Conservation (phyloP, 306 rosid genomes). For the Prinsepia uniflora region DNA sequence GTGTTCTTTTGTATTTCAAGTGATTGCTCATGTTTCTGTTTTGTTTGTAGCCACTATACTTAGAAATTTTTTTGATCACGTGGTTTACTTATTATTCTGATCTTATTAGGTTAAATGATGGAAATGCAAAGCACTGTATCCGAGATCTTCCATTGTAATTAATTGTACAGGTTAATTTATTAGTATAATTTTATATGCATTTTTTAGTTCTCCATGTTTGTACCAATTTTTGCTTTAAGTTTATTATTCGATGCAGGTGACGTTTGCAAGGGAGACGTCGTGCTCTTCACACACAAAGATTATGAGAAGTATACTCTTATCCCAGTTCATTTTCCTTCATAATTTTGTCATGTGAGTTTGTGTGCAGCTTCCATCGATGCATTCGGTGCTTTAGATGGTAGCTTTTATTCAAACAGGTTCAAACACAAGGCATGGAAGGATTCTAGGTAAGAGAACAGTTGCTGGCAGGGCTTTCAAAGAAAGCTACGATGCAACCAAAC, state of each 20-base stretch:
- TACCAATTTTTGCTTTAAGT: background rate
- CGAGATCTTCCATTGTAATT: conserved; percentile 60
- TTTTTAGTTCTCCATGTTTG: background rate
- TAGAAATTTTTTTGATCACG: background rate
- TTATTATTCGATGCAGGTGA: conserved; percentile 49
- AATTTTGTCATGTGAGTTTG: conserved; percentile 18
- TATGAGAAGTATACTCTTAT: conserved; percentile 47
- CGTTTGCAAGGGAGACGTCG: conserved; percentile 77
- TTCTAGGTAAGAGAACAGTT: conserved; percentile 55
- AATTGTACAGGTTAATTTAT: conserved; percentile 58
- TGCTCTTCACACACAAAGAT: conserved; percentile 69
- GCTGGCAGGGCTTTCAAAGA: conserved; percentile 77
- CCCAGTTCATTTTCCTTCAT: conserved; percentile 8
- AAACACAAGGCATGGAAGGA: conserved; percentile 53
- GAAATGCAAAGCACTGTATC: conserved; percentile 48
- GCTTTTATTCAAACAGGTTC: conserved; percentile 42
- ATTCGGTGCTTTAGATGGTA: conserved; percentile 2
- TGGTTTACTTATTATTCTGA: background rate
- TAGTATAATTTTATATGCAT: background rate
- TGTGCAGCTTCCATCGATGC: conserved; percentile 2
- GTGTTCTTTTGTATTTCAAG: background rate
- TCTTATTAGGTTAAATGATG: conserved; percentile 53
- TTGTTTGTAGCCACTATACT: background rate
- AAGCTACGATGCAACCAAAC: conserved; percentile 77
- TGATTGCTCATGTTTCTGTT: background rate